Evolutionary conservation across 2,329 filamentous ascomycete species (phyloP), one percentile per base, ranked within the genome.

Genomic region (Phoma sp.): DNA sequence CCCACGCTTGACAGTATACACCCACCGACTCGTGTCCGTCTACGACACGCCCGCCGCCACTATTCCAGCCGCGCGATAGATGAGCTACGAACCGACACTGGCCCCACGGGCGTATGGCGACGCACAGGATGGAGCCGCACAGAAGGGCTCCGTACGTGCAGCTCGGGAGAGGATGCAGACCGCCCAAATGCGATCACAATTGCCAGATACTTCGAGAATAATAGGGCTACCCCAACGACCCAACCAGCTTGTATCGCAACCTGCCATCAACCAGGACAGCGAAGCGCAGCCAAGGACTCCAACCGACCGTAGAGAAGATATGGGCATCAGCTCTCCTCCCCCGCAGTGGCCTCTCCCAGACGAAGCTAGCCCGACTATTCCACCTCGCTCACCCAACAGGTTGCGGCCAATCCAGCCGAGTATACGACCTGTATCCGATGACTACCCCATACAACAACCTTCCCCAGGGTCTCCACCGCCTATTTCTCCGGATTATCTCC

Each of bases 321-420:
- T 35, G 40, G 48, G 58, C 21, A 55, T 62, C 15, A 50, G 60
- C 5, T 70, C 76, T 9, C 76, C 76, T 45, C 70, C 73, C 55
- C 74, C 76, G 33, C 76, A 79, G 67, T 82, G 80, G 80, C 79
- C 80, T 43, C 69, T 81, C 9, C 70, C 76, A n/a, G 72, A 76
- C 58, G 69, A 72, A 43, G 53, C 67, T 31, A 66, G 44, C 64
- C 74, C 59, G 4, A 57, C 55, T 6, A 50, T 61, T 31, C 63
- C 65, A 25, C 59, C 61, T 33, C 62, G 60, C 27, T 54, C 74
- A 36, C 64, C 65, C 31, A 65, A 71, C 24, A 71, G 70, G 50
- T 70, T 75, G 31, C 76, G 75, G 57, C 73, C 75, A 29, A 78
- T 77, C 19, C 76, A 71, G 53, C 70, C 79, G 50, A 77, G 76